phyloP scores from a whole-genome alignment of 2,329 filamentous ascomycete species.

The Fusarium coicis region DNA sequence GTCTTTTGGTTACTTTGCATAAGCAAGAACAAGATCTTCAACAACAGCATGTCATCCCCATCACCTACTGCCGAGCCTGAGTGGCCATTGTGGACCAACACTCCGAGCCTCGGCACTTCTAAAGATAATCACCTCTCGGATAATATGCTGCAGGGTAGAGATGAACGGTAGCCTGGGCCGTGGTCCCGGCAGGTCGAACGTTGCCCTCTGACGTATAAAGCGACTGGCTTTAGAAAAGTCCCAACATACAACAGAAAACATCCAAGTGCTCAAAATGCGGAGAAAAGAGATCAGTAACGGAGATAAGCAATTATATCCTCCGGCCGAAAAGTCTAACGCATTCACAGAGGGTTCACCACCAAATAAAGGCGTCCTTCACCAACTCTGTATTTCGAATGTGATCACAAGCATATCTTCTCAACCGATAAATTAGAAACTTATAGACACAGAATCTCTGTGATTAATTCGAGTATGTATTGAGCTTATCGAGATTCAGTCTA shows the following conservation, averaged over 20 bases:
- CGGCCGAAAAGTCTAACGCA: no score
- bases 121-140: fast-evolving
- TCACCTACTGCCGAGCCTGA: fast-evolving
- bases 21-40: not conserved
- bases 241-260: fast-evolving
- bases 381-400: no score
- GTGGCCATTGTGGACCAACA: fast-evolving
- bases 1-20: not conserved
- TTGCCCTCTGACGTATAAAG: not conserved
- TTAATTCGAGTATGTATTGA: no score
- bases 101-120: fast-evolving
- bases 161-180: not conserved
- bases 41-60: fast-evolving
- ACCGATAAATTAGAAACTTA: no score
- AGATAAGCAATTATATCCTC: no score
- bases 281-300: no score
- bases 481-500: no score
- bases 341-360: no score
- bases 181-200: fast-evolving
- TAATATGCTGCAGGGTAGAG: not conserved
- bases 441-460: no score
- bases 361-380: no score
- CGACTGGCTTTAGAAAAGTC: not conserved
- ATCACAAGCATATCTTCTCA: no score
- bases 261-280: no score